A percentile compares a stretch with the other conserved stretches of the same genome.
Evolutionary conservation across 208 protist species (phyloP).

Genomic region (Trypanosoma avium): DNA sequence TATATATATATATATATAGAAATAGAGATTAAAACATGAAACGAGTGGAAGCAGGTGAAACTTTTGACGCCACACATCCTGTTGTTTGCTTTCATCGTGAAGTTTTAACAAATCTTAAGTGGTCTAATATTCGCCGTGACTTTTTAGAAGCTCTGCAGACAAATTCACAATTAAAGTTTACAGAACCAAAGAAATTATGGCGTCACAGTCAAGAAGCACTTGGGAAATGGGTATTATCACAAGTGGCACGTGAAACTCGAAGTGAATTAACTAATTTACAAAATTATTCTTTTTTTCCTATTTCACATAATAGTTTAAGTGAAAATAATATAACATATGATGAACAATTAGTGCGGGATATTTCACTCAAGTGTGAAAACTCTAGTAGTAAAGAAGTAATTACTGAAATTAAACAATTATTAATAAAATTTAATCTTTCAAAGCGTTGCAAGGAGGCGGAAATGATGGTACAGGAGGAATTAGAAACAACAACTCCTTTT

Average conservation of each 20-base stretch:
- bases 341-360: constrained; percentile 80
- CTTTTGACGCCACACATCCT: constrained; percentile 52
- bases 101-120: constrained; percentile 69
- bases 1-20: background rate
- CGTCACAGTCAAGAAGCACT: constrained; percentile 84
- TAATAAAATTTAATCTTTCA: constrained; percentile 53
- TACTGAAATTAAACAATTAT: constrained; percentile 29
- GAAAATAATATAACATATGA: constrained; percentile 50
- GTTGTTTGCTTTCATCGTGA: constrained; percentile 77
- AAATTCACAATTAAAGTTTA: constrained; percentile 32
- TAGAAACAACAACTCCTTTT: constrained; percentile 33
- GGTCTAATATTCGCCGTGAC: constrained; percentile 58
- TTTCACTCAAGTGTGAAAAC: constrained; percentile 76
- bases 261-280: background rate
- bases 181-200: constrained; percentile 82
- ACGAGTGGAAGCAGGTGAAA: constrained; percentile 31
- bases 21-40: constrained; percentile 40
- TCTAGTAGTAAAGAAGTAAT: constrained; percentile 36
- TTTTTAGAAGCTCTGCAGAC: constrained; percentile 64
- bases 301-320: constrained; percentile 36
- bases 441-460: constrained; percentile 52
- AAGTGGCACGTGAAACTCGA: constrained; percentile 57
- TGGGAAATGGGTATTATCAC: constrained; percentile 87
- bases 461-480: constrained; percentile 29
- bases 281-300: constrained; percentile 22